Percentiles rank a stretch among this genome's conserved stretches.
These are phyloP conservation scores for Eucalyptus sp. DNA, from an alignment of 345 rosid species.

Conservation along the genomic window DNA sequence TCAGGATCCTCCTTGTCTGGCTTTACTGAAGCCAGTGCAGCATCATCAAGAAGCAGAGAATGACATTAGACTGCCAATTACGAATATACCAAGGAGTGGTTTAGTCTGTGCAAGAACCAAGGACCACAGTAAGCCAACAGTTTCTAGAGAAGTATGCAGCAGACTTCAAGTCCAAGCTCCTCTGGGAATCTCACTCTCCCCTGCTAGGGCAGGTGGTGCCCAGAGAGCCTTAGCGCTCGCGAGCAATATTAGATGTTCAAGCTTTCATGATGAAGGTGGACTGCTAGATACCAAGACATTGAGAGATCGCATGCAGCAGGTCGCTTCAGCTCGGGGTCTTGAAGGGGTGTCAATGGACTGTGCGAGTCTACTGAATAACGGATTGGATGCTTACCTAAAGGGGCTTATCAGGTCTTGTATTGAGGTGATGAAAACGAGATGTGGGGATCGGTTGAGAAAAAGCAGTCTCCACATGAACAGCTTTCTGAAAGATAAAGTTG, in stretches of 20 bases:
- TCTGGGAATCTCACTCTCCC: constrained; percentile 25
- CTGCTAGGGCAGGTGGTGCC: constrained; percentile 7
- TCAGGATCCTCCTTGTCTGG: constrained; percentile 3
- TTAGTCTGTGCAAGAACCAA: constrained; percentile 2
- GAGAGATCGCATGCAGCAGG: constrained; percentile 24
- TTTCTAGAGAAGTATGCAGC: constrained; percentile 2
- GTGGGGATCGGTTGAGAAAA: background rate
- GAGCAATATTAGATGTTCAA: background rate
- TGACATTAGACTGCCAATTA: background rate
- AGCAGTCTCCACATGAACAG: background rate
- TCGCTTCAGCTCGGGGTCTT: constrained; percentile 29
- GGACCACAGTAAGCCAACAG: background rate
- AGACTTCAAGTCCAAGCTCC: constrained; percentile 20
- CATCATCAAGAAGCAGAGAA: constrained; percentile 19
- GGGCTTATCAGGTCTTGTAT: constrained; percentile 29
- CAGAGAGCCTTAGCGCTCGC: background rate
- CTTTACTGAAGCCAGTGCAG: constrained; percentile 10
- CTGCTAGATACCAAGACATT: constrained; percentile 19
- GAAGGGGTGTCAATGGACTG: constrained; percentile 26
- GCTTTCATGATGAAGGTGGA: constrained; percentile 13
- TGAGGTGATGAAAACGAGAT: constrained; percentile 15
- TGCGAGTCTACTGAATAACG: constrained; percentile 20
- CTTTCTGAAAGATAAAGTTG: background rate
- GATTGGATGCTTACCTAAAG: constrained; percentile 28
- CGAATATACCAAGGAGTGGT: background rate